Percentiles rank a stretch among this genome's conserved stretches.
These are phyloP conservation scores for Rhizopus microsporus DNA, from an alignment of 371 early-diverging fungal genomes.

Conservation along the genomic window DNA sequence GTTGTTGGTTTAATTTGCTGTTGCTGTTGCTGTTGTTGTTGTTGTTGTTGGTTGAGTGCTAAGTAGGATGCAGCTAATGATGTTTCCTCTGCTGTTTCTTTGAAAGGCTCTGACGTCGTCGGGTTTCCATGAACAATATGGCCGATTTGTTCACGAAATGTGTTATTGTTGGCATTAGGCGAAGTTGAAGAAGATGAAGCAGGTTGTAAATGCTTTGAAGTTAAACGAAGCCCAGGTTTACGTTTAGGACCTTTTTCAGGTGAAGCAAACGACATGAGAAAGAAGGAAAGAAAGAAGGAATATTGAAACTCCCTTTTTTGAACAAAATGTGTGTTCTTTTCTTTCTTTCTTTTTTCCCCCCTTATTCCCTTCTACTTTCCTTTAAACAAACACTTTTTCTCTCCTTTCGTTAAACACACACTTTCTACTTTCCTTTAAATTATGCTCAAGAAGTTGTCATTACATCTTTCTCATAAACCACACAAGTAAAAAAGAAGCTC, in stretches of 20 bases:
- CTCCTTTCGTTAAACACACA: neutral
- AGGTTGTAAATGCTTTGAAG: conserved; percentile 24
- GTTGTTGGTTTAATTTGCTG: conserved; percentile 5
- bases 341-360: conserved; percentile 9
- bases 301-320: neutral
- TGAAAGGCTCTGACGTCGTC: neutral
- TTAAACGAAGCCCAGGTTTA: conserved; percentile 30
- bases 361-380: conserved; percentile 10
- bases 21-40: conserved; percentile 11
- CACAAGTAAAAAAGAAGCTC: conserved; percentile 10
- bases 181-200: conserved; percentile 15
- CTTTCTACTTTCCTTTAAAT: neutral
- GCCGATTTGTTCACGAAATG: conserved; percentile 40
- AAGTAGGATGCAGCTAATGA: conserved; percentile 31
- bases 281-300: conserved; percentile 4
- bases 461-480: conserved; percentile 17
- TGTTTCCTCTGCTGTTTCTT: conserved; percentile 21
- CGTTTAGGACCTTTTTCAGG: conserved; percentile 28
- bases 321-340: neutral
- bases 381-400: conserved; percentile 1
- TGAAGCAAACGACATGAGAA: conserved; percentile 19
- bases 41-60: conserved; percentile 7
- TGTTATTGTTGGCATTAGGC: conserved; percentile 21
- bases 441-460: conserved; percentile 26
- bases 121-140: conserved; percentile 38